Base-by-base conservation (phyloP, 2,329 filamentous ascomycete genomes). In the Diaporthe velutina region DNA sequence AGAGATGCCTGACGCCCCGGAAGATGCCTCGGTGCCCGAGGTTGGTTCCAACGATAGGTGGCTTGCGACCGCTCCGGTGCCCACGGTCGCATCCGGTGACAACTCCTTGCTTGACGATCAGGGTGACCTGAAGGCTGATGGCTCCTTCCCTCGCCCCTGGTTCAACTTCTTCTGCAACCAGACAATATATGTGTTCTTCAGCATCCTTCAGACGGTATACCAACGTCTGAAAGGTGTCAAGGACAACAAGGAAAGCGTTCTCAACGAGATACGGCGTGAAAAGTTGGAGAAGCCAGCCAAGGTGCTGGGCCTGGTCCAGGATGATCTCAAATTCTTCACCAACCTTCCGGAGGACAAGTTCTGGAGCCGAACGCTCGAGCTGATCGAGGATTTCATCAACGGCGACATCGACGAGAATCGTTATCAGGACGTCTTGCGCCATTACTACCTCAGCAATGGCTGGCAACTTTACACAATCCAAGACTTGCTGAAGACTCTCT, bases 381-480 rank as follows among this genome's bases (percentile, higher is more conserved):
- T 98, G 82, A 93, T 98, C 75, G 95, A 98, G 80, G 94, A 98
- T 61, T 95, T 94, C 78, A 92, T 98, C 77, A 91, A 92, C 57
- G 93, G 93, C 7, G 94, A 97, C 13, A 88, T 96, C 50, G 97
- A 98, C 70, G 92, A 96, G 83, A 89, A 87, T 71, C 92, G 95
- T 40, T 95, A 98, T 78, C 96, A 98, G 83, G 96, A 98, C 80
- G 93, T 95, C 8, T 88, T 99, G 73, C 93, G 97, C 33, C 94
- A 96, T 78, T 98, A 95, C 85, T 99, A 98, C 82, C 89, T 98
- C 74, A 93, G 93, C 81, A 94, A 92, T 78, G 97, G 97, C 9
- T 99, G 96, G 93, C 95, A 95, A 80, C 86, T 98, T 52, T 99
- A 98, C 86, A 96, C 95, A 6, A 92, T 98, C 77, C 95, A 97